Percentiles rank a stretch among this genome's conserved stretches.
Conservation (phyloP, 257 asterid genomes). For the Penstemon eatonii region DNA sequence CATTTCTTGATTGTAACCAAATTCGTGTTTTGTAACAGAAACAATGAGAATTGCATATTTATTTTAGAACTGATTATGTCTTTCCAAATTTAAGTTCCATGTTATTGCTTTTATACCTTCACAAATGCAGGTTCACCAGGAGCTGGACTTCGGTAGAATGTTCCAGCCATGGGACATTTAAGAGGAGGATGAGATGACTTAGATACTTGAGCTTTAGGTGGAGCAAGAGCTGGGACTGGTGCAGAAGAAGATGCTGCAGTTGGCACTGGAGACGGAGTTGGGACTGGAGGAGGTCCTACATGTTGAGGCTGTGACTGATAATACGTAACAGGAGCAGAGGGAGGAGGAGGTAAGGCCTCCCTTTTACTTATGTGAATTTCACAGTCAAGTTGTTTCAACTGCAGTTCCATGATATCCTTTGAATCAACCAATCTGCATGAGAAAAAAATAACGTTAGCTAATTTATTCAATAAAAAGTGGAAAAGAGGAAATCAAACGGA, state of each 20-base stretch:
- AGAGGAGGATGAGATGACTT: slow-evolving; percentile 65
- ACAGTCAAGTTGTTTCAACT: slow-evolving; percentile 51
- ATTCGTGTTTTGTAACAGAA: not conserved
- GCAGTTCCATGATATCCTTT: slow-evolving; percentile 58
- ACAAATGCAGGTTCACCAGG: slow-evolving; percentile 68
- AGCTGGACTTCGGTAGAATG: slow-evolving; percentile 59
- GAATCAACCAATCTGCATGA: slow-evolving; percentile 79
- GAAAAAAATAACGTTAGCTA: not conserved
- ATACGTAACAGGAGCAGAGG: slow-evolving; percentile 50
- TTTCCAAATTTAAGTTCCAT: not conserved
- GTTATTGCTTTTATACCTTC: slow-evolving; percentile 38
- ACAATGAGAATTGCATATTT: not conserved
- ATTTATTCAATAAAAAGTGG: not conserved
- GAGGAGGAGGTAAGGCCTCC: slow-evolving; percentile 75
- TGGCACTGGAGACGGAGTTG: slow-evolving; percentile 44
- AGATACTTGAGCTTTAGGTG: slow-evolving; percentile 36
- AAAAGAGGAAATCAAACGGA: slow-evolving; percentile 23
- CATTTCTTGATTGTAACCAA: not conserved
- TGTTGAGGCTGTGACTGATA: slow-evolving; percentile 59
- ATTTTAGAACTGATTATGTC: not conserved
- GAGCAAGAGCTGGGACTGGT: slow-evolving; percentile 38
- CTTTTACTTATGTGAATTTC: slow-evolving; percentile 61
- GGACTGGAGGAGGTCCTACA: slow-evolving; percentile 39
- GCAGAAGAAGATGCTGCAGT: slow-evolving; percentile 37
- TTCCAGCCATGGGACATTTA: slow-evolving; percentile 74